Percentiles rank a stretch among this genome's conserved stretches.
Evolutionary conservation across 2,329 filamentous ascomycete genomes (phyloP).

Genomic region (Furcasterigmium furcatum): DNA sequence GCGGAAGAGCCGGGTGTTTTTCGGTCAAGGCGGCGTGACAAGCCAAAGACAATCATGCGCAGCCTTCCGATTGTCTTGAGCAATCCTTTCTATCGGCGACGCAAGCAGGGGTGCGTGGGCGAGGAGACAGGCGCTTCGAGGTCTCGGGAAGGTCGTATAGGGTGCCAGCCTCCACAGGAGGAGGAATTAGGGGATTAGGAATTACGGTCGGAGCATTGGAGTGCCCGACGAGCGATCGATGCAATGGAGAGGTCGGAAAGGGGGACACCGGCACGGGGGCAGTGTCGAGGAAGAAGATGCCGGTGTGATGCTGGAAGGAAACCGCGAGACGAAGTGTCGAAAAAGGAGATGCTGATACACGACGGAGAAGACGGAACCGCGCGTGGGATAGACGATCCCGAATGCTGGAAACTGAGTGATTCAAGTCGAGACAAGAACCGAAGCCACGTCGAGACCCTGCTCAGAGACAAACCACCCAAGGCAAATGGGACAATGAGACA

Average conservation of each 20-base stretch:
- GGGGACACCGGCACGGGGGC: neutral
- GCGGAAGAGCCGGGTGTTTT: neutral
- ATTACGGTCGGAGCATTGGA: conserved; percentile 10
- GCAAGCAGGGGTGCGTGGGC: neutral
- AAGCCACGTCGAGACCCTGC: neutral
- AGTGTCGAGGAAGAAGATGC: neutral
- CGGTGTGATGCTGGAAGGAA: neutral
- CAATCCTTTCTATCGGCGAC: neutral
- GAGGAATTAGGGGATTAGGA: conserved; percentile 12
- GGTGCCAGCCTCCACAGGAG: conserved; percentile 10
- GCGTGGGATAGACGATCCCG: neutral
- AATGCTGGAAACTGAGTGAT: neutral
- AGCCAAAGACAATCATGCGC: neutral
- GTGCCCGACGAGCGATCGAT: neutral
- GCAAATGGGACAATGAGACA: neutral
- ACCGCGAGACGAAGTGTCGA: neutral
- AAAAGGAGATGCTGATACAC: conserved; percentile 4
- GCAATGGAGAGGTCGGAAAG: neutral
- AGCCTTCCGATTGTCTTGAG: neutral
- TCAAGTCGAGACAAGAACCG: neutral
- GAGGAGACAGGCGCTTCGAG: too few relatives aligned
- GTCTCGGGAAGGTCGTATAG: neutral
- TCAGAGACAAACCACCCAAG: neutral
- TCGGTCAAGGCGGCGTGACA: neutral
- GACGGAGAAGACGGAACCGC: neutral